These are phyloP conservation scores for Trichoderma sp. DNA, from an alignment of 2,329 filamentous ascomycete genomes.

Conservation along the genomic window DNA sequence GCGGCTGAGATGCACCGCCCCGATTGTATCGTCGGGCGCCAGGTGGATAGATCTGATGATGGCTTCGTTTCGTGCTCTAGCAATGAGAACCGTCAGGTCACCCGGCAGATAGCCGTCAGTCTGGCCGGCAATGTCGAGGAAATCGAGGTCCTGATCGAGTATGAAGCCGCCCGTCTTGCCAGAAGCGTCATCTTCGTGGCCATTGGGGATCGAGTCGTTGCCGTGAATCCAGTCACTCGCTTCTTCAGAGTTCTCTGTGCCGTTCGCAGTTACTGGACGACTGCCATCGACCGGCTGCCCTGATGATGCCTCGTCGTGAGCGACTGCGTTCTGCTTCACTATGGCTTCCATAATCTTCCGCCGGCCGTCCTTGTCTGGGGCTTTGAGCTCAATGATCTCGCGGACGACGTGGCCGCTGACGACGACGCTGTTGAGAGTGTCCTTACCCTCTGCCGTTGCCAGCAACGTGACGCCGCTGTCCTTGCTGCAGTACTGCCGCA, in stretches of 20 bases:
- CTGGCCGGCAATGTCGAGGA: conserved; percentile 88
- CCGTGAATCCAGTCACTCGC: conserved; percentile 76
- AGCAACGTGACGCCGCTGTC: conserved; percentile 83
- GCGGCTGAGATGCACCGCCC: conserved; percentile 64
- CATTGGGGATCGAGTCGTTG: conserved; percentile 59
- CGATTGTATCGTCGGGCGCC: conserved; percentile 49
- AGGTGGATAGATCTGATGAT: conserved; percentile 77
- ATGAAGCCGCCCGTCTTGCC: conserved; percentile 63
- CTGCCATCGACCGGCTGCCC: conserved; percentile 50
- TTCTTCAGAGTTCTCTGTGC: conserved; percentile 54
- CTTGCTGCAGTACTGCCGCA: conserved; percentile 78
- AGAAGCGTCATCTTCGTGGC: conserved; percentile 41
- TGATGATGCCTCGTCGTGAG: conserved; percentile 43
- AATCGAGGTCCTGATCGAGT: conserved; percentile 77
- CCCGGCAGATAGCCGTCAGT: conserved; percentile 99
- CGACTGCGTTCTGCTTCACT: conserved; percentile 57
- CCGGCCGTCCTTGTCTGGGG: conserved; percentile 88
- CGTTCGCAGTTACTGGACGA: conserved; percentile 60
- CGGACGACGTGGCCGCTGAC: conserved; percentile 89
- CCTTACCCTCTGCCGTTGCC: conserved; percentile 90
- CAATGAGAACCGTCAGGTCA: conserved; percentile 82
- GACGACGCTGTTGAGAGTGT: conserved; percentile 85
- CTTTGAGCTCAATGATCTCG: conserved; percentile 86
- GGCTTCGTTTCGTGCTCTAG: conserved; percentile 86
- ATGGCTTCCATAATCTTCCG: conserved; percentile 82